Conservation (phyloP, 345 rosid genomes). For the Durio zibethinus region DNA sequence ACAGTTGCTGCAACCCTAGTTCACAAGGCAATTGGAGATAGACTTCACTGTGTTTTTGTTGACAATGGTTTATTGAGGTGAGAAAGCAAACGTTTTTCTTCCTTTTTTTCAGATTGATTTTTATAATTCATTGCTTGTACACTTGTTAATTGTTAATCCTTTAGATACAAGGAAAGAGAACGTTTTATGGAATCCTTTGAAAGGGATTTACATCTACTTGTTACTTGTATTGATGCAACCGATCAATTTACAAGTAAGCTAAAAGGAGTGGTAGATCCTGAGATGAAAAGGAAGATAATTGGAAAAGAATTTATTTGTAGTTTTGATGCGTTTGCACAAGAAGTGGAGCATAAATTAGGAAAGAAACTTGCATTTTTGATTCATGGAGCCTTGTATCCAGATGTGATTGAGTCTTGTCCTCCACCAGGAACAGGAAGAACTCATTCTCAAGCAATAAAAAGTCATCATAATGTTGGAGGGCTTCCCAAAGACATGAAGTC, state of each 20-base stretch:
- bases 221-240: conserved; percentile 79
- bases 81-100: conserved; percentile 19
- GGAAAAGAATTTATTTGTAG: conserved; percentile 85
- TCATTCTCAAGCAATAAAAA: conserved; percentile 94
- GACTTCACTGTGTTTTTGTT: conserved; percentile 96
- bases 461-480: conserved; percentile 99
- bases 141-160: no score
- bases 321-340: conserved; percentile 53
- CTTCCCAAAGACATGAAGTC: conserved; percentile 97
- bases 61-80: conserved; percentile 92
- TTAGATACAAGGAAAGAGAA: conserved; percentile 86
- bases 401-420: conserved; percentile 97
- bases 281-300: conserved; percentile 84
- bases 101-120: no score
- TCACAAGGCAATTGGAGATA: conserved; percentile 87
- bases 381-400: conserved; percentile 96
- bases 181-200: conserved; percentile 92
- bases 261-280: conserved; percentile 91
- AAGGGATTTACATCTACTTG: conserved; percentile 83
- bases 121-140: background rate
- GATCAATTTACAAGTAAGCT: conserved; percentile 75
- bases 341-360: conserved; percentile 60
- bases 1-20: conserved; percentile 98
- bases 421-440: conserved; percentile 93
- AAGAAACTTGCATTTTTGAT: conserved; percentile 79